These are phyloP conservation scores for Cladosporium sp. DNA, from an alignment of 2,329 filamentous ascomycete genomes.

Conservation along the genomic window DNA sequence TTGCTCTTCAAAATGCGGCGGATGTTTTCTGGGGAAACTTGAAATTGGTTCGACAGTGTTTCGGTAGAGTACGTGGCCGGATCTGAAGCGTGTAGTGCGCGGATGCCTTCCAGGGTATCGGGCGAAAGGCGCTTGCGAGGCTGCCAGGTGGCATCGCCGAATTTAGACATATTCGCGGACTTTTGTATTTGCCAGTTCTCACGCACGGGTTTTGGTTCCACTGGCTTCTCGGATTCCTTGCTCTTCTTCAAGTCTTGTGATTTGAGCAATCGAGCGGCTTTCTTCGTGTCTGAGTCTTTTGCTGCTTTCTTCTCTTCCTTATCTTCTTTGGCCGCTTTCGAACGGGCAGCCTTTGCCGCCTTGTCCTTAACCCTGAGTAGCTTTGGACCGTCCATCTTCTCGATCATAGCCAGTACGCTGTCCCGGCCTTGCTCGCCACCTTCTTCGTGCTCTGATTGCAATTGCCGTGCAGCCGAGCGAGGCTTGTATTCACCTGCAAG, in stretches of 20 bases:
- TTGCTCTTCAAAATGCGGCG: constrained; percentile 79
- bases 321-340: not conserved
- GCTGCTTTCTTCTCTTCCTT: not conserved
- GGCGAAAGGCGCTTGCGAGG: constrained; percentile 85
- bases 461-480: not conserved
- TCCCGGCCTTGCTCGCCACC: constrained; percentile 13
- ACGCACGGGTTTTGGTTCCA: constrained; percentile 13
- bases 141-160: constrained; percentile 69
- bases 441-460: not conserved
- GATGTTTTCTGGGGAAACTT: constrained; percentile 82
- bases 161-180: constrained; percentile 68
- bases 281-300: not conserved
- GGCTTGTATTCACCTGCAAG: constrained; percentile 17
- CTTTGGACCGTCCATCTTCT: constrained; percentile 15
- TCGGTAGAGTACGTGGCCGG: constrained; percentile 72
- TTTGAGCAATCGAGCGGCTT: not conserved
- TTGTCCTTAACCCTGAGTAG: constrained; percentile 9
- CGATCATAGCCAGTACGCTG: constrained; percentile 21
- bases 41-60: constrained; percentile 71
- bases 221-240: not conserved
- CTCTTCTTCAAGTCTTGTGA: not conserved
- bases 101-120: constrained; percentile 85
- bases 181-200: constrained; percentile 75
- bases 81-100: constrained; percentile 72
- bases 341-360: constrained; percentile 1